Base-by-base conservation (phyloP, 495 filamentous ascomycete genomes). In the Trichoderma orchidacearum region DNA sequence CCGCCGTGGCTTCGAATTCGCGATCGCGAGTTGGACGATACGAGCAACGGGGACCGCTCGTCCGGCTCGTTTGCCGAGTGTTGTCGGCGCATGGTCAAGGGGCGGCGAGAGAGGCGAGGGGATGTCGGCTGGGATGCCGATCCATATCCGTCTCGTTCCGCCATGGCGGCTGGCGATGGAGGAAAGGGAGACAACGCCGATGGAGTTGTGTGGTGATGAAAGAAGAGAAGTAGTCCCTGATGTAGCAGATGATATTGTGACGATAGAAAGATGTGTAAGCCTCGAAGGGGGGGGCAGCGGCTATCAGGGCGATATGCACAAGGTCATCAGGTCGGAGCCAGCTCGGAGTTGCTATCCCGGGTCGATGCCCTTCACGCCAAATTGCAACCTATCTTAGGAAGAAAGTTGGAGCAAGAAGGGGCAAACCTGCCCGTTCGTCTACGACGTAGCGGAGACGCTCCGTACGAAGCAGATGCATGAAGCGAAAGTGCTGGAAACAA, bases 41-140 rank as follows among this genome's bases (percentile, higher is more conserved):
- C 65, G 18, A 80, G 65, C 28, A 80, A 69, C 9, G 76, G 58
- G 15, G 74, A 70, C 48, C 66, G 66, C 66, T 80, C 77, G 61
- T 78, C 76, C 7, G 73, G 64, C 25, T 58, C 36, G 12, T 72
- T 72, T 12, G 68, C 56, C 52, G 71, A 71, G 12, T 66, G 12
- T 9, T 53, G 28, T 25, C 51, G 51, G n/a, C 30, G 28, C 15
- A 53, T 53, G 51, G 51, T 9, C 23, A 27, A 12, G 4, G 51
- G 28, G 7, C 51, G 51, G 51, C 51, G 51, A 17, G 51, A 30
- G 2, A 32, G 17, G 8, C 28, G 28, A n/a, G 51, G 51, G 11
- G 51, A 53, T 13, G 51, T 21, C 21, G 51, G 51, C 51, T 53
- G 51, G 6, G 51, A 53, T n/a, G 18, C n/a, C 28, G 51, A 53